Evolutionary conservation across 345 rosid genomes (phyloP), one percentile per base, ranked within the genome.

Genomic region (Aquilaria malaccensis): DNA sequence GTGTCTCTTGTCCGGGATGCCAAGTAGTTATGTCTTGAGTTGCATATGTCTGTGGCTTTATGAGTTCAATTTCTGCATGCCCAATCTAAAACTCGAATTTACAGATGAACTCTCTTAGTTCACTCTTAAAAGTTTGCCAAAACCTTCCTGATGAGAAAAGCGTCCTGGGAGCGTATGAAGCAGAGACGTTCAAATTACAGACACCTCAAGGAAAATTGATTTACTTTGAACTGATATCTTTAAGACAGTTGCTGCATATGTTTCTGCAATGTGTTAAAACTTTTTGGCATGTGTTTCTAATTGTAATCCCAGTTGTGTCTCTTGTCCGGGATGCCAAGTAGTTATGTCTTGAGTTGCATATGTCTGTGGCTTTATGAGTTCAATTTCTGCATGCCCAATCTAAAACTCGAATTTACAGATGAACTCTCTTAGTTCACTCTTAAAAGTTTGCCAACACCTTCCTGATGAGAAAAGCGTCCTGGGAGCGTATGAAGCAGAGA

Each of bases 61-160:
- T 51, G 22, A 30, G 13, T 54, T 32, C 0, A 37, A 47, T 51
- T 68, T 49, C 12, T 55, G 58, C 49, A 37, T 37, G 43, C 43
- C 43, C 5, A 37, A 37, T 37, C 43, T 37, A 37, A 22, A 37
- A 0, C 43, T 37, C 43, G 3, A 3, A 7, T 37, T 37, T 1
- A 22, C 92, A 94, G 99, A 94, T 94, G 99, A 94, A 94, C 66
- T 84, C 99, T 43, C 95, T 90, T 12, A 61, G 58, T 52, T 86
- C 97, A 7, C 91, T 94, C 52, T 64, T 88, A 41, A 82, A 80
- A 71, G 83, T 94, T 55, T 88, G 95, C 71, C 81, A 80, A 67
- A 80, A 72, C 47, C 76, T 94, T 61, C 95, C 95, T n/a, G 87
- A 83, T 59, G 71, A 70, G 64, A 74, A 79, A 60, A 73, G 74